Evolutionary conservation across 176 grass and related monocot species (phyloP).

Genomic region (Poa annua): DNA sequence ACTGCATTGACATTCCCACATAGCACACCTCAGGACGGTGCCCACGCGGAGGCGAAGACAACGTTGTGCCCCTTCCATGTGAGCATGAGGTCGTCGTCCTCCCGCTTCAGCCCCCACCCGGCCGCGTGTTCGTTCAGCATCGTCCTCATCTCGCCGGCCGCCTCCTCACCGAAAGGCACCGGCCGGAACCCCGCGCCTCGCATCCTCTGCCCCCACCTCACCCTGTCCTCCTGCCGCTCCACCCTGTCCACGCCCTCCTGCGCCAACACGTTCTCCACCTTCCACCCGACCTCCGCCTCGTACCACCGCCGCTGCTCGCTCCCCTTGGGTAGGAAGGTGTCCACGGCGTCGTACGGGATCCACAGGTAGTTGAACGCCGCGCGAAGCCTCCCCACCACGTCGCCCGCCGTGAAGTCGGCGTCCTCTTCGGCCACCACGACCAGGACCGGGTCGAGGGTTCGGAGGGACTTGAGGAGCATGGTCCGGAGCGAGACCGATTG

Average conservation of each 20-base stretch:
- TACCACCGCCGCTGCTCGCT: slow-evolving; percentile 93
- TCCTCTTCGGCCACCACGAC: slow-evolving; percentile 88
- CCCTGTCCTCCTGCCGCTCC: slow-evolving; percentile 79
- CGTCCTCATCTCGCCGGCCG: slow-evolving; percentile 71
- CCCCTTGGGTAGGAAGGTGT: slow-evolving; percentile 87
- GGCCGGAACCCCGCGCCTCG: slow-evolving; percentile 69
- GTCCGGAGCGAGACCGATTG: slow-evolving; percentile 64
- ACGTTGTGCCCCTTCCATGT: slow-evolving; percentile 99
- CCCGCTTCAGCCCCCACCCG: slow-evolving; percentile 95
- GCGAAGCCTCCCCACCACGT: slow-evolving; percentile 73
- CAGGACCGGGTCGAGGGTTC: slow-evolving; percentile 66
- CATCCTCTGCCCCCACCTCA: slow-evolving; percentile 83
- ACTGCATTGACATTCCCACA: background rate
- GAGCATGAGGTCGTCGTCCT: slow-evolving; percentile 92
- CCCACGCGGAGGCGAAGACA: slow-evolving; percentile 88
- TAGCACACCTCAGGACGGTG: slow-evolving; percentile 50
- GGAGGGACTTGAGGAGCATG: slow-evolving; percentile 84
- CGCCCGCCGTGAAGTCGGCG: slow-evolving; percentile 83
- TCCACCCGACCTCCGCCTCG: slow-evolving; percentile 89
- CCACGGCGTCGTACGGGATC: slow-evolving; percentile 97
- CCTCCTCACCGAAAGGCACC: slow-evolving; percentile 72
- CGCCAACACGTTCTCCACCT: slow-evolving; percentile 94
- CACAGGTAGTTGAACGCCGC: slow-evolving; percentile 95
- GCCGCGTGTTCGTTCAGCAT: slow-evolving; percentile 96
- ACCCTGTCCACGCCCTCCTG: slow-evolving; percentile 79